Evolutionary conservation across 257 asterid genomes (phyloP).

Genomic region (Thymus quinquecostatus): DNA sequence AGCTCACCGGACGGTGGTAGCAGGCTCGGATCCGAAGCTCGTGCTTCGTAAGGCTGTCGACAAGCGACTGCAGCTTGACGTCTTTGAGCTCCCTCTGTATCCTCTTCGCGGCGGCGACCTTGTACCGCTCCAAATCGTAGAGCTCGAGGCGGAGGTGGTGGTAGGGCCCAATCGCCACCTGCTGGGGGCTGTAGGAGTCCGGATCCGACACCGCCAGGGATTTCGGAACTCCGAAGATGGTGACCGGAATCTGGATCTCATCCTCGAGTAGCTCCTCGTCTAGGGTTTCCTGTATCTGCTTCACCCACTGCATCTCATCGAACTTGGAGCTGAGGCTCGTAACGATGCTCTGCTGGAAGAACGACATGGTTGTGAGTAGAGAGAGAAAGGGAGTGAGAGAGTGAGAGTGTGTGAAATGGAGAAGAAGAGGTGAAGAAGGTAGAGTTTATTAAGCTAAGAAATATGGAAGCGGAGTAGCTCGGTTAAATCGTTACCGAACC

Average conservation of each 20-base stretch:
- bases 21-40: conserved; percentile 50
- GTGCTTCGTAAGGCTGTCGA: conserved; percentile 32
- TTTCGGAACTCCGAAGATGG: conserved; percentile 59
- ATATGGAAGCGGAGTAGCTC: too few relatives aligned
- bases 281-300: conserved; percentile 47
- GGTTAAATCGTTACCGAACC: too few relatives aligned
- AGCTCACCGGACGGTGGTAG: conserved; percentile 48
- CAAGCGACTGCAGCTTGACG: conserved; percentile 41
- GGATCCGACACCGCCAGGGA: conserved; percentile 34
- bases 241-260: conserved; percentile 47
- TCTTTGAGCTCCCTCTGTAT: conserved; percentile 35
- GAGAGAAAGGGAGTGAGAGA: neutral
- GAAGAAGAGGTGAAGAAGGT: neutral
- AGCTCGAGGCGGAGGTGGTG: conserved; percentile 47
- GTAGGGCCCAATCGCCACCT: conserved; percentile 65
- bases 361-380: conserved; percentile 27
- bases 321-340: conserved; percentile 37
- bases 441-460: too few relatives aligned
- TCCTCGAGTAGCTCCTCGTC: conserved; percentile 49
- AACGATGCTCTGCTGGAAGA: conserved; percentile 35
- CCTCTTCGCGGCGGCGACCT: conserved; percentile 54
- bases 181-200: conserved; percentile 54
- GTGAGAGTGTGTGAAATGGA: neutral
- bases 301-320: conserved; percentile 57
- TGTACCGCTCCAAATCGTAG: conserved; percentile 64